phyloP scores from a whole-genome alignment of 805 yeast species.

The Candida coquimbonensis region DNA sequence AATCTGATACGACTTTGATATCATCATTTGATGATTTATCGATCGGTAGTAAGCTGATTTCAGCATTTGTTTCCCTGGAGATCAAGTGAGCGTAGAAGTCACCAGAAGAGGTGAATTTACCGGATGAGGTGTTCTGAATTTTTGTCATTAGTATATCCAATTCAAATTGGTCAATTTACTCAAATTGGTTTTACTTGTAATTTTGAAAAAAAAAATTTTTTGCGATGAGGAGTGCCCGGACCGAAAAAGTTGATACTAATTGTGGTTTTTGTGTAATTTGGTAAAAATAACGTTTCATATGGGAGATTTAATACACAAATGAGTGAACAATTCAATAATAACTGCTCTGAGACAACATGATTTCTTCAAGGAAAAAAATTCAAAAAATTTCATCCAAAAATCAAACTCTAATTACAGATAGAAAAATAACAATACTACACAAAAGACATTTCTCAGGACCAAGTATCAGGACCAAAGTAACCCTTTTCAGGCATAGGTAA shows the following conservation, averaged over 20 bases:
- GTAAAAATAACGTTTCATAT: no score
- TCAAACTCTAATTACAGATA: no score
- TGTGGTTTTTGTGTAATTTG: no score
- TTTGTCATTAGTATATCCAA: neutral
- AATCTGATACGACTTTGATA: neutral
- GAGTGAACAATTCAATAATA: no score
- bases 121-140: neutral
- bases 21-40: neutral
- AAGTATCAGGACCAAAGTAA: conserved; percentile 15
- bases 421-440: no score
- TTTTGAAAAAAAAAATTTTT: neutral
- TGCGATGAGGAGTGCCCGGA: conserved; percentile 1
- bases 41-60: neutral
- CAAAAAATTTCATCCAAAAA: no score
- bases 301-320: no score
- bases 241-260: neutral
- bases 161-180: neutral
- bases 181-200: neutral
- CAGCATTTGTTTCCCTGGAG: neutral
- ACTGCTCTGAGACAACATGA: no score
- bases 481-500: conserved; percentile 8
- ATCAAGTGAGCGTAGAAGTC: neutral
- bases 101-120: neutral
- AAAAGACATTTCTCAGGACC: no score
- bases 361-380: no score